phyloP scores from a whole-genome alignment of 257 asterid species.

The Solanum medicagineum region DNA sequence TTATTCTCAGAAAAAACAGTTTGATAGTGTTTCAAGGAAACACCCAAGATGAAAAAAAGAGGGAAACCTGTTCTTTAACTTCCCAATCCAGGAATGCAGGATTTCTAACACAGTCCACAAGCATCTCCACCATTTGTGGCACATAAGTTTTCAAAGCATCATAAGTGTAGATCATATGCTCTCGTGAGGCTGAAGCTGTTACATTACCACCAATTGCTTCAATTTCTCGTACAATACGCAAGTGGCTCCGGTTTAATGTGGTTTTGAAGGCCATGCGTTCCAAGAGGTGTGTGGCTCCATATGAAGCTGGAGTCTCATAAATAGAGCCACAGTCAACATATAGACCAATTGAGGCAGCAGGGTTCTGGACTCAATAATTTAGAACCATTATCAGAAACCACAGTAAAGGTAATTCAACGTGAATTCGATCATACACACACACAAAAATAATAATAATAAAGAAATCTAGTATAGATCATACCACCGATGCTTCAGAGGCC shows the following conservation, averaged over 20 bases:
- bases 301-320: constrained; percentile 60
- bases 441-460: too few species aligned
- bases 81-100: constrained; percentile 96
- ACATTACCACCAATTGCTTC: constrained; percentile 96
- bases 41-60: not conserved
- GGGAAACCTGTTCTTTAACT: constrained; percentile 80
- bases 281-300: constrained; percentile 77
- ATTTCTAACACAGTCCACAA: constrained; percentile 68
- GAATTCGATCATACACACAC: not conserved
- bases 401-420: not conserved
- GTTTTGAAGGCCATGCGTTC: constrained; percentile 96
- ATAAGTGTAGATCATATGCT: constrained; percentile 69
- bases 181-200: constrained; percentile 64
- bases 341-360: constrained; percentile 76
- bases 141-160: constrained; percentile 65
- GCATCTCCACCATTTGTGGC: constrained; percentile 94
- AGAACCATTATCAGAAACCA: not conserved
- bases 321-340: constrained; percentile 87
- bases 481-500: constrained; percentile 76
- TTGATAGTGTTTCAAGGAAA: not conserved
- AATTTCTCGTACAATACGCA: constrained; percentile 75
- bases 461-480: constrained; percentile 12
- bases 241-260: constrained; percentile 69
- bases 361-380: constrained; percentile 34
- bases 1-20: not conserved